A percentile compares a stretch with the other conserved stretches of the same genome.
Conservation (phyloP, 2,329 filamentous ascomycete species). For the Diaporthe sp. region DNA sequence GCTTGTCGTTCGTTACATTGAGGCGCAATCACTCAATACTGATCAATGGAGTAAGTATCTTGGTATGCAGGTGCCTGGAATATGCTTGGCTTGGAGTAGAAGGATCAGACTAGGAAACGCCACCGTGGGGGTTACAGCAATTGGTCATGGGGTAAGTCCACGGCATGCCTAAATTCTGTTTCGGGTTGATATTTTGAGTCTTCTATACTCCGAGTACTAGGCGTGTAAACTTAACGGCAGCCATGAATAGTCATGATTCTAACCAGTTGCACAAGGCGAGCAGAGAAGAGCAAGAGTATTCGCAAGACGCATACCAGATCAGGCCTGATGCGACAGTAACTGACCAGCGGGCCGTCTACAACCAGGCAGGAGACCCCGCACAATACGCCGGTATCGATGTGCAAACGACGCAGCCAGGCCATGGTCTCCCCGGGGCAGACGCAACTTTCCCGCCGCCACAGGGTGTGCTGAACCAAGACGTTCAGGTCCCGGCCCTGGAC, state of each 20-base stretch:
- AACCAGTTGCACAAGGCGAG: not conserved
- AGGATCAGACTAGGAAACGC: not conserved
- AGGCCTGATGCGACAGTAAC: not conserved
- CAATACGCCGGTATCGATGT: not conserved
- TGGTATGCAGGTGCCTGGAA: not conserved
- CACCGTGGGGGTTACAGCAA: not conserved
- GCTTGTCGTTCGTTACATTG: not conserved
- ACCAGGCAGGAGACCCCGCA: not conserved
- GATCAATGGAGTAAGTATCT: not conserved
- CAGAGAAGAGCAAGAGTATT: not conserved
- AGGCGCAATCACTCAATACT: not conserved
- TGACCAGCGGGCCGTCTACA: not conserved
- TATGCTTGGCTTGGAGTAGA: not conserved
- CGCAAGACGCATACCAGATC: not conserved
- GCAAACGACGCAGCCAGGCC: not conserved
- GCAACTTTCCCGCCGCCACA: not conserved
- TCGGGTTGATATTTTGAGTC: not conserved
- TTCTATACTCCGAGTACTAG: too few relatives aligned
- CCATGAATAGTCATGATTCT: not conserved
- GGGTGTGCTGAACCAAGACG: not conserved
- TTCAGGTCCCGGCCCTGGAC: not conserved
- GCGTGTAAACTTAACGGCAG: not conserved
- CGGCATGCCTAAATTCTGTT: not conserved
- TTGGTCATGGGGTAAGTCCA: not conserved
- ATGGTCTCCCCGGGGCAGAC: not conserved